A percentile compares a stretch with the other conserved stretches of the same genome.
Conservation (phyloP, 306 rosid species). For the Luffa aegyptiaca region DNA sequence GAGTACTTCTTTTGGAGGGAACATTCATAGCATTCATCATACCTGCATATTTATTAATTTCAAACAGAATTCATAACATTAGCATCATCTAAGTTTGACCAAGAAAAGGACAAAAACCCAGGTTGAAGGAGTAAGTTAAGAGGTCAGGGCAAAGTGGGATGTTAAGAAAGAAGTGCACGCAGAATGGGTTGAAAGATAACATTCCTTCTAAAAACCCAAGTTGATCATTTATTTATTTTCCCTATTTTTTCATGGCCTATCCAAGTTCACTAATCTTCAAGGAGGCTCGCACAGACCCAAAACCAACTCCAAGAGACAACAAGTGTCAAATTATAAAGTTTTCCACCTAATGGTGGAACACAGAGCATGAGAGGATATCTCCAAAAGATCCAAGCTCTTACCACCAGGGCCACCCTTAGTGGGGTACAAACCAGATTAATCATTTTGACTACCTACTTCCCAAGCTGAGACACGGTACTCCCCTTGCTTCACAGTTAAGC, state of each 20-base stretch:
- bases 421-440: background rate
- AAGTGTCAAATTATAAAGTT: background rate
- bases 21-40: constrained; percentile 99
- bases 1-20: constrained; percentile 95
- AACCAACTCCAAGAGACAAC: background rate
- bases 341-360: background rate
- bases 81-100: background rate
- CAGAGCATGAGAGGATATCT: background rate
- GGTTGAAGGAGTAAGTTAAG: background rate
- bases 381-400: background rate
- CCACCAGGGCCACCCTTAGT: background rate
- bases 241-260: background rate
- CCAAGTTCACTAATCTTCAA: background rate
- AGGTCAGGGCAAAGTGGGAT: background rate
- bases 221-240: background rate
- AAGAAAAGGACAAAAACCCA: background rate
- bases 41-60: constrained; percentile 49
- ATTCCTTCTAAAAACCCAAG: background rate
- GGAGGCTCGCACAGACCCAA: background rate
- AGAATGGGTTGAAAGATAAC: background rate
- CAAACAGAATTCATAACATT: background rate
- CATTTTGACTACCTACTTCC: background rate
- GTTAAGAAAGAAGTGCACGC: background rate
- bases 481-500: background rate
- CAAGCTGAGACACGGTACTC: background rate